Base-by-base conservation (phyloP, 2,329 filamentous ascomycete genomes). In the Fusarium sp. region DNA sequence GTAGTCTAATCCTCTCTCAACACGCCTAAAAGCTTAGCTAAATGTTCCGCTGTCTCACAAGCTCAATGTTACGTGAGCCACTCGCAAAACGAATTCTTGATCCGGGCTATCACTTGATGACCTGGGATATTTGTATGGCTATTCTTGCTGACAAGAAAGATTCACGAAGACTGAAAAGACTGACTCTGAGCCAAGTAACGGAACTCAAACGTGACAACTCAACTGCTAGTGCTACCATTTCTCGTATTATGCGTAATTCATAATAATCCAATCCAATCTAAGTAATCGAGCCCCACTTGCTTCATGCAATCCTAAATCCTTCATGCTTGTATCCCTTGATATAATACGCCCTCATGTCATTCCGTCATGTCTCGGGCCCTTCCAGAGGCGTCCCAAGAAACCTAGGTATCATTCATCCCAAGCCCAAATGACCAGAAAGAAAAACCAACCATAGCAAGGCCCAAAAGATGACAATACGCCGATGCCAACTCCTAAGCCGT, bases 231-330 rank as follows among this genome's bases (percentile, higher is more conserved):
- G 63, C 66, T 71, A 68, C 63, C 58, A 67, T 69, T 55, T 58
- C 62, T 57, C 65, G 29, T 68, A 57, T 71, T 67, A 43, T 42
- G 44, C 71, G 38, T 74, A 49, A 57, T 61, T 74, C 71, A 70
- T 76, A 62, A 69, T 67, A 75, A 69, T 72, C 68, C 70, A 76
- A 69, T 72, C 69, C 74, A 76, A 66, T 73, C 70, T 70, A 72
- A 59, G 37, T 39, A 65, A 67, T 66, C 57, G 49, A 66, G 59
- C 63, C 69, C 61, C 49, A 55, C 66, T 64, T 60, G 44, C 52
- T 62, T 47, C 29, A 33, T 55, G 55, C 47, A 54, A 49, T 29
- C 31, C 53, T 39, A 38, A 31, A 28, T 21, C 37, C 41, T 43
- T 43, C 41, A 67, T 65, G 56, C 59, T 48, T 57, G 26, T 43